Evolutionary conservation across 169 alveolate genomes (phyloP).

Genomic region (Plasmodium blacklocki): DNA sequence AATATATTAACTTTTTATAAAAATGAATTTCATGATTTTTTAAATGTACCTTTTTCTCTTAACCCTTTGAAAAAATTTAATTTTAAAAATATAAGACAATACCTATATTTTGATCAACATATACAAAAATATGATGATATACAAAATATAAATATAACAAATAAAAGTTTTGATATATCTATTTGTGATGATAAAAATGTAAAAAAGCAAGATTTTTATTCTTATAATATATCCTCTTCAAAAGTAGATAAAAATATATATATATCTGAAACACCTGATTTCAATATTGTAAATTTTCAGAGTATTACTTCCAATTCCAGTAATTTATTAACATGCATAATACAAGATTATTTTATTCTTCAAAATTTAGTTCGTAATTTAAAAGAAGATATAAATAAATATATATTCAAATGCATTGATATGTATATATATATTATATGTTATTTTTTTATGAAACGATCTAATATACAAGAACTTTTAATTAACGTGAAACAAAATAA

Average conservation of each 20-base stretch:
- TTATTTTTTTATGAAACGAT: constrained; percentile 45
- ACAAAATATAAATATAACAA: background rate
- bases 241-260: constrained; percentile 5
- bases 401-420: constrained; percentile 66
- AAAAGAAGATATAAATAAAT: constrained; percentile 48
- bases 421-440: constrained; percentile 61
- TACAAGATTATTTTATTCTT: constrained; percentile 47
- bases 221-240: background rate
- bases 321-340: constrained; percentile 20
- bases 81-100: constrained; percentile 40
- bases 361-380: constrained; percentile 33
- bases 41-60: constrained; percentile 58
- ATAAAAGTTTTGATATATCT: constrained; percentile 1
- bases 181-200: constrained; percentile 2
- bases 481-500: constrained; percentile 21
- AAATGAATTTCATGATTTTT: constrained; percentile 31
- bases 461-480: constrained; percentile 53
- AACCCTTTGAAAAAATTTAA: constrained; percentile 56
- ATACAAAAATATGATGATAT: constrained; percentile 3
- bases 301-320: constrained; percentile 40
- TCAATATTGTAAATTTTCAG: constrained; percentile 68
- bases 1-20: constrained; percentile 49
- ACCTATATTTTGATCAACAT: constrained; percentile 14
- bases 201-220: background rate
- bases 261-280: background rate